Conservation (phyloP, 2,329 filamentous ascomycete species). For the Cladophialophora exuberans region DNA sequence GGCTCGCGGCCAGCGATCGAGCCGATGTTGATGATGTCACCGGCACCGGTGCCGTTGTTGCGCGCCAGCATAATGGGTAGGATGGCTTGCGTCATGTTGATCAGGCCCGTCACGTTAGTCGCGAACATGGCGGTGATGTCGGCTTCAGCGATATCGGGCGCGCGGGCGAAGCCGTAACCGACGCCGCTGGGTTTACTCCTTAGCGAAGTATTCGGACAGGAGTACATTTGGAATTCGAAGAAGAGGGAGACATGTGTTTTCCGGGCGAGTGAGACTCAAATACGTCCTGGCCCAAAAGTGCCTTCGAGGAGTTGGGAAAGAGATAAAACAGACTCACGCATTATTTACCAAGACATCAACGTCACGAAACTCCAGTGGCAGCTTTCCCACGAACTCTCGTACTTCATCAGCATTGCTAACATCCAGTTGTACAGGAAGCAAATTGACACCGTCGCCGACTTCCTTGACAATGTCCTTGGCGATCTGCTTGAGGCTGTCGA, state of each 20-base stretch:
- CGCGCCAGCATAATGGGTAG: slow-evolving; percentile 76
- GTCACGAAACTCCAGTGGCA: slow-evolving; percentile 81
- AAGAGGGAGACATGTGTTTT: no score
- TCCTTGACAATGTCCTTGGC: slow-evolving; percentile 76
- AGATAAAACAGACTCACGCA: slow-evolving; percentile 51
- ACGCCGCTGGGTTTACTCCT: slow-evolving; percentile 70
- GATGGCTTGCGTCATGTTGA: slow-evolving; percentile 94
- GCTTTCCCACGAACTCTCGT: slow-evolving; percentile 67
- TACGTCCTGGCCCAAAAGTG: background rate
- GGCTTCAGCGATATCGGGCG: slow-evolving; percentile 76
- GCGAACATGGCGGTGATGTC: slow-evolving; percentile 87
- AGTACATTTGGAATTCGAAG: no score
- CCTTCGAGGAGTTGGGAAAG: background rate
- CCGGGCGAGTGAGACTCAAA: no score
- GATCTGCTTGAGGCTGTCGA: slow-evolving; percentile 76
- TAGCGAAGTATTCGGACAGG: no score
- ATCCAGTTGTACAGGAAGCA: slow-evolving; percentile 81
- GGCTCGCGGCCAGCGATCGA: slow-evolving; percentile 88
- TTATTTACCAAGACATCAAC: slow-evolving; percentile 95
- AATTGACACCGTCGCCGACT: slow-evolving; percentile 77
- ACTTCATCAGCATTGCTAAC: slow-evolving; percentile 79
- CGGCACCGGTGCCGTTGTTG: slow-evolving; percentile 68
- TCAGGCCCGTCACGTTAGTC: slow-evolving; percentile 92
- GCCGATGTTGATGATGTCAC: slow-evolving; percentile 91
- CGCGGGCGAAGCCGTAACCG: slow-evolving; percentile 83